Evolutionary conservation across 2,329 filamentous ascomycete species (phyloP), one percentile per base, ranked within the genome.

Genomic region (Arthrobotrys iridis): DNA sequence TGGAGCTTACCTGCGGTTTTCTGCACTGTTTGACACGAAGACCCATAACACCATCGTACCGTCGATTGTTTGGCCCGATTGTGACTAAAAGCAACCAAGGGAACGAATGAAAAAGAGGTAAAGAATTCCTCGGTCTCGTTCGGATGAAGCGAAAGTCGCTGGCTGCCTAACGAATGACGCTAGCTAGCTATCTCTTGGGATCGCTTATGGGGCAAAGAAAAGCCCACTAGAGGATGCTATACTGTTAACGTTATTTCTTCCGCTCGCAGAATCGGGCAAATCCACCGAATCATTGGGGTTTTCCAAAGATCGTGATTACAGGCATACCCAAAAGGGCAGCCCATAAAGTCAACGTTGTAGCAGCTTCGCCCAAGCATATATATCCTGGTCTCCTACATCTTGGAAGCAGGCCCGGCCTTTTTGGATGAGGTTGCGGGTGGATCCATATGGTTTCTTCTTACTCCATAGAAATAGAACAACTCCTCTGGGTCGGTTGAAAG

Each of bases 161-260:
- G 62, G 62, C 24, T 74, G 70, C 70, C 70, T 74, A 74, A 55
- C 46, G 55, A 52, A 74, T 67, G 70, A 74, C 70, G 70, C 70
- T 74, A 67, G 48, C 40, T 63, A 57, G 70, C 30, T 28, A 60
- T 62, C 52, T 73, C 52, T 65, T 55, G 48, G 52, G 52, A 64
- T 73, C 68, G 68, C 68, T 74, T 74, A 67, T 48, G 60, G 62
- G 70, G 60, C 55, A 30, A 55, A 55, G 45, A 48, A 40, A 52
- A 62, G 52, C 35, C 70, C 43, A 59, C 59, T 41, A 67, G 46
- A 37, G 60, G 58, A 40, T 71, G 57, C 66, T 58, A 43, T 37
- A 55, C 55, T 26, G 55, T 66, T 67, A 74, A 74, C 70, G 70
- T 74, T 74, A 74, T 74, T 67, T 74, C 45, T 60, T 74, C 70